These are phyloP conservation scores for Monascus purpureus DNA, from an alignment of 495 filamentous ascomycete species.

Conservation along the genomic window DNA sequence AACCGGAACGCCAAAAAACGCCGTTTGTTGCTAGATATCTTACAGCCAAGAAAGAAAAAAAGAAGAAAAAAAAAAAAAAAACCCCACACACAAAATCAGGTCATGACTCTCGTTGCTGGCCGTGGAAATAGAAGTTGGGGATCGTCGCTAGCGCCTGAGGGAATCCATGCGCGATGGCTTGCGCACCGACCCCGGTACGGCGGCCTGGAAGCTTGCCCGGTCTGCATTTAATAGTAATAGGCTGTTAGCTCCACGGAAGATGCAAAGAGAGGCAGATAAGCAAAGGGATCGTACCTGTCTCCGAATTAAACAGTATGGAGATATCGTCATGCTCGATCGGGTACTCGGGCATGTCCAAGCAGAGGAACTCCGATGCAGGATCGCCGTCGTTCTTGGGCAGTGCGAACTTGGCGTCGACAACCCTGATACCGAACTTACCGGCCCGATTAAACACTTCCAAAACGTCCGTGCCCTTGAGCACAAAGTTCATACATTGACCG, in stretches of 20 bases:
- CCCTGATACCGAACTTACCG: constrained; percentile 52
- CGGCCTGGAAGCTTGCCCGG: constrained; percentile 29
- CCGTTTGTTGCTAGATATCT: no score
- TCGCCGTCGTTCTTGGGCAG: constrained; percentile 51
- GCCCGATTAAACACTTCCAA: constrained; percentile 58
- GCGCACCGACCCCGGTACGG: constrained; percentile 31
- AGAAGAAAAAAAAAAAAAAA: no score
- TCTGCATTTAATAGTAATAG: constrained; percentile 18
- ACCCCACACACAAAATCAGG: no score
- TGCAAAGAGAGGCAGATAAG: not conserved
- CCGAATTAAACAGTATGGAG: constrained; percentile 64
- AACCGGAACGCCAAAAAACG: no score
- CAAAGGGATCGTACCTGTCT: constrained; percentile 46
- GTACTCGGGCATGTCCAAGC: constrained; percentile 74
- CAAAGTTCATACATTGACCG: constrained; percentile 76
- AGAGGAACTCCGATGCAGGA: constrained; percentile 53
- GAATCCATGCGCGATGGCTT: constrained; percentile 36
- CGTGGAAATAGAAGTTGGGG: no score
- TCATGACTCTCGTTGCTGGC: no score
- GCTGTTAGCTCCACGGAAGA: not conserved
- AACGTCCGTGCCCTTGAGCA: constrained; percentile 63
- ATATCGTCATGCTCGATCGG: constrained; percentile 87
- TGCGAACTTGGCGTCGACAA: constrained; percentile 84
- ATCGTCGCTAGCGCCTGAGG: constrained; percentile 25
- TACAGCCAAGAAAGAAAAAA: no score